phyloP scores from a whole-genome alignment of 2,329 filamentous ascomycete genomes.

The Berkeleyomyces basicola region DNA sequence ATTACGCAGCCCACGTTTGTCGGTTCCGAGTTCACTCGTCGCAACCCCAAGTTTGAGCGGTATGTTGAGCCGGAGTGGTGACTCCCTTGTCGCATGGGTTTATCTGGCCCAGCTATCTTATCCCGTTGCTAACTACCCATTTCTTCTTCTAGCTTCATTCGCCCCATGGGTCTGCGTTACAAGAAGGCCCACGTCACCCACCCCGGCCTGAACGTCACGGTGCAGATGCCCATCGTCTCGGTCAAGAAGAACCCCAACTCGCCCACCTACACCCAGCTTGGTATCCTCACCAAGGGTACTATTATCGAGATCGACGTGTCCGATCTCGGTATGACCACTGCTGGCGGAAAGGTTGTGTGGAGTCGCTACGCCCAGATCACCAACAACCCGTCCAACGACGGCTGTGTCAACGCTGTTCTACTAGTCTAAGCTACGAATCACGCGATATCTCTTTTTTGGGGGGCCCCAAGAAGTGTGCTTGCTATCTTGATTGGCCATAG shows the following conservation, averaged over 20 bases:
- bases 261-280: conserved; percentile 80
- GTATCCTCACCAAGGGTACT: conserved; percentile 71
- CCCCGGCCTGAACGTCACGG: conserved; percentile 69
- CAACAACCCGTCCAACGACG: conserved; percentile 33
- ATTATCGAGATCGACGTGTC: conserved; percentile 80
- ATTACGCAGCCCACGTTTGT: conserved; percentile 53
- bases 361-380: conserved; percentile 64
- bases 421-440: conserved; percentile 17
- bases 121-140: conserved; percentile 34
- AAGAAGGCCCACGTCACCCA: conserved; percentile 44
- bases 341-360: conserved; percentile 87
- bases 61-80: not conserved
- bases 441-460: not conserved
- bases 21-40: conserved; percentile 72
- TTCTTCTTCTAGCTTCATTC: conserved; percentile 28
- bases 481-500: not conserved
- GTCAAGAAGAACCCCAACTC: conserved; percentile 59
- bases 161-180: conserved; percentile 33
- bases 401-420: conserved; percentile 28
- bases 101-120: not conserved
- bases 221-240: conserved; percentile 64
- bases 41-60: conserved; percentile 63
- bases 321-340: conserved; percentile 80
- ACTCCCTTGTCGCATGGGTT: too few relatives aligned
- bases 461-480: not conserved